Evolutionary conservation across 1,284 basidiomycete species (phyloP), one percentile per base, ranked within the genome.

Genomic region (Rhodotorula sp.): DNA sequence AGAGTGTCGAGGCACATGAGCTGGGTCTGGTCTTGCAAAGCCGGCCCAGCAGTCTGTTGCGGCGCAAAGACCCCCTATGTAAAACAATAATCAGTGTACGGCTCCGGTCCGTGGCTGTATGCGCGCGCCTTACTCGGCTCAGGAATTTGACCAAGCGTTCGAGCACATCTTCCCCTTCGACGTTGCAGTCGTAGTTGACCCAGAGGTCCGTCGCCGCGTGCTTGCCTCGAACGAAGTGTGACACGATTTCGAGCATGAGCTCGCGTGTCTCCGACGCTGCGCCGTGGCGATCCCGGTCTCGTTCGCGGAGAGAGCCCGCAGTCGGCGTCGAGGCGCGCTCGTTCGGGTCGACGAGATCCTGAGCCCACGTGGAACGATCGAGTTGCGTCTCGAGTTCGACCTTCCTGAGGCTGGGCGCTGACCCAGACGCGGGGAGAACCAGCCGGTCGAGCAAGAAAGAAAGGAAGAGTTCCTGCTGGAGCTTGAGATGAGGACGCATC

Each of bases 171-270:
- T 98, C 95, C 81, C 92, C 95, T 79, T 98, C 95, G 73, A 91
- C 88, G 78, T 97, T 92, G 80, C 94, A 98, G 80, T 99, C 97
- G 81, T 97, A 99, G 81, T 99, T 99, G 69, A 89, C 86, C 84
- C 93, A 99, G 16, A 98, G 84, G 79, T 97, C 93, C 59, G 97
- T 92, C 89, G 97, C 93, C 82, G 95, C 95, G 78, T 89, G 90
- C 1, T 90, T 87, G 61, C 80, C 82, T 8, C 89, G 85, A 45
- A 90, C 89, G 62, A 97, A 87, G 70, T 93, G 89, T 62, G 86
- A 86, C 45, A 99, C 83, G 2, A 91, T 91, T 81, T 98, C 97
- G 69, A 99, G 84, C 79, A 97, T 88, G 68, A 99, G 83, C 79
- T 97, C 92, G 58, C 93, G 87, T 12, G 89, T 91, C 82, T 97